Conservation (phyloP, 2,329 filamentous ascomycete species). For the Akanthomyces muscarius region DNA sequence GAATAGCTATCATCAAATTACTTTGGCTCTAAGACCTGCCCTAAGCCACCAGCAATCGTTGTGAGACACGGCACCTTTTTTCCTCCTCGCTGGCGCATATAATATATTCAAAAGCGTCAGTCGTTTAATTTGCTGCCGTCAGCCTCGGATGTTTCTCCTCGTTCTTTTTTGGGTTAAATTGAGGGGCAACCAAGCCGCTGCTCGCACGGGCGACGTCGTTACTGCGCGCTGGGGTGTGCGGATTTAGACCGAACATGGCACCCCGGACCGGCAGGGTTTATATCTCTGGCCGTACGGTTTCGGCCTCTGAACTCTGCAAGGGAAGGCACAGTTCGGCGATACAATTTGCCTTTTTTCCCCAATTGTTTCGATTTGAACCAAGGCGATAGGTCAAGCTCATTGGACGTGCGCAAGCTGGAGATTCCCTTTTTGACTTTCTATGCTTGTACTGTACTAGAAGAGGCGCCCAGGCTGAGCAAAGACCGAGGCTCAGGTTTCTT, state of each 20-base stretch:
- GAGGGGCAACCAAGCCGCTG: conserved; percentile 13
- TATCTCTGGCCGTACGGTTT: neutral
- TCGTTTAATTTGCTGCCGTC: neutral
- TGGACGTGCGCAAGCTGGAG: neutral
- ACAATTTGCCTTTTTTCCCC: neutral
- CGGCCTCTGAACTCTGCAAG: neutral
- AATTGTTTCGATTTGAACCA: neutral
- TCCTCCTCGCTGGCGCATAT: neutral
- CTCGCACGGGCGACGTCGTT: conserved; percentile 11
- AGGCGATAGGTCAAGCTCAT: neutral
- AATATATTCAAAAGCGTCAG: neutral
- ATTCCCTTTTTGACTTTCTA: neutral
- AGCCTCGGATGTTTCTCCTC: conserved; percentile 3
- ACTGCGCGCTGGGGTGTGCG: neutral
- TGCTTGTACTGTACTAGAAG: neutral
- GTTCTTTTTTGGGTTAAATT: conserved; percentile 1
- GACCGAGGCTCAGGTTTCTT: neutral
- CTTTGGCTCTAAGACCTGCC: neutral
- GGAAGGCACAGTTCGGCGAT: no score
- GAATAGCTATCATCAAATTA: neutral
- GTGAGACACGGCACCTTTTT: neutral
- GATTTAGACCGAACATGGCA: conserved; percentile 11
- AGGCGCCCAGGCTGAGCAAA: neutral
- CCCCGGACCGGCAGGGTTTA: neutral
- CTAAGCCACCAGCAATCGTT: neutral